Evolutionary conservation across 2,329 filamentous ascomycete species (phyloP), one percentile per base, ranked within the genome.

Genomic region (Fusarium sp.): DNA sequence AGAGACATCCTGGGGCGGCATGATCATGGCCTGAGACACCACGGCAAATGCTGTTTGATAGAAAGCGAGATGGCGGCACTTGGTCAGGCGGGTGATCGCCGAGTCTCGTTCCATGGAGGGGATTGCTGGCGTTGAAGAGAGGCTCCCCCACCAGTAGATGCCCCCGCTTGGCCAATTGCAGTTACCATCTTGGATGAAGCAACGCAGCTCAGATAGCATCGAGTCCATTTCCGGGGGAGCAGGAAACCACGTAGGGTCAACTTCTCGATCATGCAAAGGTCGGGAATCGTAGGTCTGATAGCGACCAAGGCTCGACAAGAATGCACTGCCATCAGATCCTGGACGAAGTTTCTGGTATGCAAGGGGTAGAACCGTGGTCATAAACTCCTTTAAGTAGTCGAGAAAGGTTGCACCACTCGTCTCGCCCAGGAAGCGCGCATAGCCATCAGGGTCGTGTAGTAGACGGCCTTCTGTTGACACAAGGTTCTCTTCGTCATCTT

Each of bases 401-500:
- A 85, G 78, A 52, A 85, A 85, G 2, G 80, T 83, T 13, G 82
- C 81, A 17, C 82, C 83, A 21, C 83, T 84, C 10, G 83, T 84
- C 68, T 81, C 81, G 37, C 84, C 84, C 4, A 83, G 78, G 67
- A 82, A 85, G 14, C 82, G 80, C 2, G 78, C 74, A 23, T 78
- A 81, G 23, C 82, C 82, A 42, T 81, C 78, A 5, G 75, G 72
- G 59, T 85, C 83, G 25, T 80, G 76, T 8, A 85, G 77, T 18
- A 83, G 72, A 20, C 80, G 77, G 10, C 81, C 82, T n/a, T 81
- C 72, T 7, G 69, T 75, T 18, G 72, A 57, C 15, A 58, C 66
- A 27, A 66, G 60, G 11, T 67, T 68, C 21, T 73, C 70, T 23
- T 73, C 72, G 5, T 75, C 72, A 27, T 74, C 71, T 9, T 69